A percentile compares a stretch with the other conserved stretches of the same genome.
Conservation (phyloP, 2,329 filamentous ascomycete species). For the Metarhizium anisopliae region DNA sequence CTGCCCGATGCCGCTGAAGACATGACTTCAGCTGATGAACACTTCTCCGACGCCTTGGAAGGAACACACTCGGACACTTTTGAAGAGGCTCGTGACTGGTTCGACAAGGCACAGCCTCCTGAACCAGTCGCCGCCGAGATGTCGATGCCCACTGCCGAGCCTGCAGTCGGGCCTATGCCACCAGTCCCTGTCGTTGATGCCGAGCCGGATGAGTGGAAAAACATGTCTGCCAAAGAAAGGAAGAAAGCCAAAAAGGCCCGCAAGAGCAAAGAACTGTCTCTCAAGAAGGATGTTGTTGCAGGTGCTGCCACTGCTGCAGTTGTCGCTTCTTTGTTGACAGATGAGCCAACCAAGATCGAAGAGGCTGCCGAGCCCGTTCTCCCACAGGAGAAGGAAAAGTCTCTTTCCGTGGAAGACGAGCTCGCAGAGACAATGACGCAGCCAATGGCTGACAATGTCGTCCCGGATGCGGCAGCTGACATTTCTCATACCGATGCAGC, state of each 20-base stretch:
- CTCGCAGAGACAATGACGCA: background rate
- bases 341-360: slow-evolving; percentile 5
- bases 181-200: slow-evolving; percentile 2
- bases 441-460: background rate
- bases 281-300: slow-evolving; percentile 2
- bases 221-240: slow-evolving; percentile 11
- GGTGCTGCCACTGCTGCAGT: slow-evolving; percentile 4
- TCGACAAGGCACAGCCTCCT: slow-evolving; percentile 3
- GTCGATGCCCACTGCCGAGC: background rate
- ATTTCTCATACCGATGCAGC: background rate
- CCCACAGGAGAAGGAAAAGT: slow-evolving; percentile 9
- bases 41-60: slow-evolving; percentile 26
- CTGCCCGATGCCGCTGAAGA: slow-evolving; percentile 19
- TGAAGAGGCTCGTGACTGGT: slow-evolving; percentile 9
- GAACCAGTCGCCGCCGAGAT: slow-evolving; percentile 4
- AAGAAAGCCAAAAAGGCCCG: slow-evolving; percentile 13
- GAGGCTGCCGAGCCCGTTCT: slow-evolving; percentile 1
- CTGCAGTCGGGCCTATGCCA: background rate
- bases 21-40: slow-evolving; percentile 24
- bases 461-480: background rate
- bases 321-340: background rate
- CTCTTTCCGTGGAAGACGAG: slow-evolving; percentile 4
- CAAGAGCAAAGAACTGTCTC: slow-evolving; percentile 9
- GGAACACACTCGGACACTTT: slow-evolving; percentile 14
- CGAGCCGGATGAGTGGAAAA: slow-evolving; percentile 9